Percentiles rank a stretch among this genome's conserved stretches.
phyloP scores from a whole-genome alignment of 2,329 filamentous ascomycete genomes.

The Fusarium foetens region DNA sequence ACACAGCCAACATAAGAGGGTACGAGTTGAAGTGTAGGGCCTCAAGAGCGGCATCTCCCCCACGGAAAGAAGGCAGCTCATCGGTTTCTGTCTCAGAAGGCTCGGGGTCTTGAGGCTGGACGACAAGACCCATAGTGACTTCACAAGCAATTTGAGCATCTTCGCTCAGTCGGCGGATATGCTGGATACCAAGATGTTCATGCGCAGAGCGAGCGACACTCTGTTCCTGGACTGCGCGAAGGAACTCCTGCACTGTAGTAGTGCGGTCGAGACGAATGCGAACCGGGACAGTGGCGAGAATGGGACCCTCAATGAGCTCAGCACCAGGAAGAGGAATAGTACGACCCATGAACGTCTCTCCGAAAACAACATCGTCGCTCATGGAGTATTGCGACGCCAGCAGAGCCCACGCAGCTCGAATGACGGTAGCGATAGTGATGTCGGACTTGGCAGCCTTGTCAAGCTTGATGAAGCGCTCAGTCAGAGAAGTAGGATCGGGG shows the following conservation, averaged over 20 bases:
- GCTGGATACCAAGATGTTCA: constrained; percentile 49
- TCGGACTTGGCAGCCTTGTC: constrained; percentile 36
- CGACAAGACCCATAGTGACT: constrained; percentile 62
- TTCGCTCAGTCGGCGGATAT: constrained; percentile 55
- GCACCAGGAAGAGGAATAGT: constrained; percentile 44
- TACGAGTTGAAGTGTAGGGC: constrained; percentile 68
- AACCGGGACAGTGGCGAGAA: constrained; percentile 42
- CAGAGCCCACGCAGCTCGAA: constrained; percentile 46
- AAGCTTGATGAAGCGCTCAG: constrained; percentile 31
- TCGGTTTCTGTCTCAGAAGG: constrained; percentile 14
- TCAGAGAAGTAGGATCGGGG: constrained; percentile 33
- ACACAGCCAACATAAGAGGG: constrained; percentile 72
- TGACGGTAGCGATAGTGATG: constrained; percentile 39
- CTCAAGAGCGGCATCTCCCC: constrained; percentile 65
- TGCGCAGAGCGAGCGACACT: constrained; percentile 41
- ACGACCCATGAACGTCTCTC: constrained; percentile 46
- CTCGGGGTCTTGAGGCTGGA: constrained; percentile 56
- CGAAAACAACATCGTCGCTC: constrained; percentile 46
- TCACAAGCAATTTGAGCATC: constrained; percentile 64
- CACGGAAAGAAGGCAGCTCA: constrained; percentile 56
- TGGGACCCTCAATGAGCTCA: constrained; percentile 47
- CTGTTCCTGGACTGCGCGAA: constrained; percentile 44
- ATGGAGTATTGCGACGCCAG: constrained; percentile 42
- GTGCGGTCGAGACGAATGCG: constrained; percentile 41
- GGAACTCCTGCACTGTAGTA: constrained; percentile 36